A percentile compares a stretch with the other conserved stretches of the same genome.
These are phyloP conservation scores for Ramichloridium luteum DNA, from an alignment of 2,329 filamentous ascomycete genomes.

Conservation along the genomic window DNA sequence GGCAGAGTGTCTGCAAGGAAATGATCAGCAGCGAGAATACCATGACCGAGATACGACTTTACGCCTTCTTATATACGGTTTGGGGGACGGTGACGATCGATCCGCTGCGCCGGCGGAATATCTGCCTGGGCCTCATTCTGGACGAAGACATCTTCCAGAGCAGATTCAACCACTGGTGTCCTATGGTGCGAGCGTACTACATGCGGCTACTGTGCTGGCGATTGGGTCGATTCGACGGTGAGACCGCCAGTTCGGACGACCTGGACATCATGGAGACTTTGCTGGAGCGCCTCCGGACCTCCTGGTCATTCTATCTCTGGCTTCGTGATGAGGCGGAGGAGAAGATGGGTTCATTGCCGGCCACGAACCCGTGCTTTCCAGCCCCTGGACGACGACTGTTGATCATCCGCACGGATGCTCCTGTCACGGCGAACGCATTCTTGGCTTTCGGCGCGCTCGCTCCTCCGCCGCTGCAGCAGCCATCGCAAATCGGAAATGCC, in stretches of 20 bases:
- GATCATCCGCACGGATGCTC: slow-evolving; percentile 73
- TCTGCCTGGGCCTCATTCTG: slow-evolving; percentile 67
- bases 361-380: slow-evolving; percentile 70
- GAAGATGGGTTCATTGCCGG: slow-evolving; percentile 46
- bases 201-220: slow-evolving; percentile 87
- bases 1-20: slow-evolving; percentile 65
- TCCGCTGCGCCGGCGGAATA: slow-evolving; percentile 51
- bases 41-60: slow-evolving; percentile 75
- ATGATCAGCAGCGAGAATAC: slow-evolving; percentile 78
- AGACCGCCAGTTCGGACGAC: slow-evolving; percentile 33
- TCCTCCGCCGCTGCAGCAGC: slow-evolving; percentile 18
- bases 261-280: slow-evolving; percentile 52
- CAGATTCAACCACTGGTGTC: slow-evolving; percentile 88
- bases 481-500: slow-evolving; percentile 19
- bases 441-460: slow-evolving; percentile 51
- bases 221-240: slow-evolving; percentile 63
- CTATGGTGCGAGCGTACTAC: slow-evolving; percentile 87
- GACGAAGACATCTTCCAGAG: slow-evolving; percentile 62
- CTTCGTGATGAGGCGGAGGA: slow-evolving; percentile 55
- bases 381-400: slow-evolving; percentile 76
- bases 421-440: slow-evolving; percentile 41
- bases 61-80: slow-evolving; percentile 66
- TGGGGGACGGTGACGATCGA: slow-evolving; percentile 64
- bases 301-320: slow-evolving; percentile 71
- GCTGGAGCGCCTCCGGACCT: slow-evolving; percentile 53